Base-by-base conservation (phyloP, 768 basidiomycete genomes). In the Lentinula sp. region DNA sequence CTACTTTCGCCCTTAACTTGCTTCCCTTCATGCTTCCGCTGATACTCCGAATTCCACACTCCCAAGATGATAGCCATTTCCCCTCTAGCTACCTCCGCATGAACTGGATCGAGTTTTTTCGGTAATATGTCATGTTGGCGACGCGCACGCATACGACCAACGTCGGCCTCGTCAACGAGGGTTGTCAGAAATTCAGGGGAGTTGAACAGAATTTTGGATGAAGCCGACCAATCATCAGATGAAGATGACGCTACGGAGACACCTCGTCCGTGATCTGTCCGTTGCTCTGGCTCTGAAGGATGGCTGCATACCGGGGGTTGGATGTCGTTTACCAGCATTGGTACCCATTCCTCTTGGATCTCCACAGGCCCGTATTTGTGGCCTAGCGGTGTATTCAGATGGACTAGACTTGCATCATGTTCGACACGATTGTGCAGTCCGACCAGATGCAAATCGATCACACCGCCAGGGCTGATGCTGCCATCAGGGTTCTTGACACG, bases 61-160 rank as follows among this genome's bases (percentile, higher is more conserved):
- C 83, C 84, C 13, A 87, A 72, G 7, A 86, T 81, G 55, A 88
- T 81, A 0, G 80, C 84, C 77, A 88, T 84, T 71, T 89, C 87
- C 16, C 85, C 87, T 3, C 85, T 78, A 2, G 86, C 87, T 58
- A 88, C 80, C 71, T 86, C 84, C 1, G 79, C 77, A 62, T 84
- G 84, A 4, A 84, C 43, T 4, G 65, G 56, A 54, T 80, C 78
- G 31, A 87, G 66, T 32, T 60, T 52, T n/a, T 23, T 52, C 0
- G 74, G 72, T 2, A 69, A 67, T 7, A 70, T 80, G 35, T 73
- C 67, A 15, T 70, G 74, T 63, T 88, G 85, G 23, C 86, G 72
- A 55, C 82, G 75, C 2, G 84, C 69, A 2, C 86, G 76, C 8
- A 81, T 77, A 21, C 76, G 72, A 1, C 81, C 84, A 13, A 86